Base-by-base conservation (phyloP, 129 eudicot species). In the Ambrosia artemisiifolia region DNA sequence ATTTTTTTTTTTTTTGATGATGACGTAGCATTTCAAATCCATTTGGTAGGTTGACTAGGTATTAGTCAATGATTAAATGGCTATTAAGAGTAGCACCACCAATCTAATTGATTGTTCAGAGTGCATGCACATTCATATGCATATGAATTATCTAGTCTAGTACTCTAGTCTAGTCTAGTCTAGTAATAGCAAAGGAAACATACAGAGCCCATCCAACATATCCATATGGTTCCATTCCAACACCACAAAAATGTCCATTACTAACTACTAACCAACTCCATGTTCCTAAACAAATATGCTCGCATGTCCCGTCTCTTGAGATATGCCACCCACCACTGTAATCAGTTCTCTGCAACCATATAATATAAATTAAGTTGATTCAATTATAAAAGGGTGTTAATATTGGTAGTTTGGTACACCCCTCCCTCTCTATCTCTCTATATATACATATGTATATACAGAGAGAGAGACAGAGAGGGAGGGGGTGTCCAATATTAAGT, bases 281-380 rank as follows among this genome's bases (percentile, higher is more conserved):
- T 56, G 8, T 3, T 61, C 44, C 80, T 89, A 89, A 2, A 81
- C 90, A 57, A 89, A 80, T 75, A 86, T 82, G 83, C 89, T 76
- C 72, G 82, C 62, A 34, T 82, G 76, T 33, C 89, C 92, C 9
- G 88, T 63, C 80, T 73, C 83, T 68, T 78, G 84, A 7, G 92
- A 84, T 28, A 80, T 74, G 19, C 72, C 78, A 30, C 74, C 87
- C 76, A 86, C 54, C 40, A 83, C 84, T 12, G 82, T 83, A 55
- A 85, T 65, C 82, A 76, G 64, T 68, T 83, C 79, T 79, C 96
- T 89, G 85, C 69, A 67, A 61, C 28, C 43, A 5, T 36, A 36
- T 36, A 36, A 5, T 36, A 36, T 36, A 36, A 5, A 7, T 36
- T 36, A 36, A 36, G 43, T 36, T 6, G 43, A 8, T 36, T 36